phyloP scores from a whole-genome alignment of 371 early-diverging fungal species.

The Haplosporangium sp. region DNA sequence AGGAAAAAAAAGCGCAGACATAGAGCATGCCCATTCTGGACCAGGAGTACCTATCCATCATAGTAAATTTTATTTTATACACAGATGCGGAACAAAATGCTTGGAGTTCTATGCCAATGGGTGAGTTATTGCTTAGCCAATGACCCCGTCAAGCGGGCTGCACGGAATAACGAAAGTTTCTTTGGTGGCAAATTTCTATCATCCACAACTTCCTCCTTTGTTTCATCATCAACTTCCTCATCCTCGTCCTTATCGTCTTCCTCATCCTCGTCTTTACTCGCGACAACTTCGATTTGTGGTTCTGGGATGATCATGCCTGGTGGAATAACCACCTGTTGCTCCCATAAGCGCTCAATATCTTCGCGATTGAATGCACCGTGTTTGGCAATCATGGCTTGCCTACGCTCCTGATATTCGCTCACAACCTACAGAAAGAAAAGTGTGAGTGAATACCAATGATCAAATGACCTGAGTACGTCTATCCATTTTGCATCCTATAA shows the following conservation, averaged over 20 bases:
- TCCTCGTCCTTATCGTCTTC: conserved; percentile 7
- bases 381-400: conserved; percentile 52
- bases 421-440: conserved; percentile 31
- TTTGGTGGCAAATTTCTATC: conserved; percentile 41
- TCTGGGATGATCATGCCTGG: conserved; percentile 46
- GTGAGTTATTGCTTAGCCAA: conserved; percentile 33
- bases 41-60: background rate
- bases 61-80: background rate
- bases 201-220: conserved; percentile 11
- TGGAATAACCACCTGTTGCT: conserved; percentile 49
- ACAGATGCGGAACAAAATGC: background rate
- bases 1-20: background rate
- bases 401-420: conserved; percentile 51
- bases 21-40: conserved; percentile 5
- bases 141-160: conserved; percentile 39
- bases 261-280: background rate
- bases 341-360: conserved; percentile 46
- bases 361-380: conserved; percentile 42
- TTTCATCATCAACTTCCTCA: conserved; percentile 1
- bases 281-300: conserved; percentile 1
- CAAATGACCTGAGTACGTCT: too few species aligned
- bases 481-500: background rate
- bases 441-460: background rate
- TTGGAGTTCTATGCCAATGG: background rate
- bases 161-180: conserved; percentile 48